Evolutionary conservation across 192 early-diverging fungal species (phyloP), one percentile per base, ranked within the genome.

Genomic region (Coemansia sp.): DNA sequence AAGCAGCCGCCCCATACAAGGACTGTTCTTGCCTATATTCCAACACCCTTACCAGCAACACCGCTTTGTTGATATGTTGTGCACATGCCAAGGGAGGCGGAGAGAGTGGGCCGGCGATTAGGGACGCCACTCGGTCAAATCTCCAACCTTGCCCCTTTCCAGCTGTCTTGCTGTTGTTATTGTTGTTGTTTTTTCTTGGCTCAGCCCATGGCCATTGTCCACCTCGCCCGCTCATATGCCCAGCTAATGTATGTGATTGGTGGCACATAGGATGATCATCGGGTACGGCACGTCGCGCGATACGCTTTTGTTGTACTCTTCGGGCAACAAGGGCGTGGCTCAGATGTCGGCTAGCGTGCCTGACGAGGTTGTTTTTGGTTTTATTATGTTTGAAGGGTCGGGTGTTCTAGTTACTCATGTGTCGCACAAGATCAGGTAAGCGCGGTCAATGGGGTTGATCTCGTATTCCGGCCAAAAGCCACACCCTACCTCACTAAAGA

Each of bases 341-440:
- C 68, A 80, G 45, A 80, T 80, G 77, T 68, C 77, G 21, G 38
- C 63, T 10, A 64, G 53, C n/a, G 59, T 80, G 34, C 77, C 77
- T 1, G 63, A 71, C 18, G 77, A 80, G 28, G 56, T 74, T 8
- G 65, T 71, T 18, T 80, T 74, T 59, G 73, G 72, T 13, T 80
- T 71, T 39, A 35, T 80, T 39, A 16, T 24, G n/a, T 80, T 80
- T 58, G 77, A 80, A 26, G 72, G 77, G 34, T 70, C 77, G 14
- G 63, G 65, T 21, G 72, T 80, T 64, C 65, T 80, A 50, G 66
- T 80, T 58, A 80, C 72, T 35, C 77, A 80, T 20, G 77, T 80
- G 20, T 70, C 77, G 7, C 71, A 80, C 39, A 80, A 80, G 50
- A 74, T 80, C 59, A 80, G 77, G 77, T 71, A 74, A 65, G 61